Conservation (phyloP, 768 basidiomycete species). For the Boletus subparvulus region DNA sequence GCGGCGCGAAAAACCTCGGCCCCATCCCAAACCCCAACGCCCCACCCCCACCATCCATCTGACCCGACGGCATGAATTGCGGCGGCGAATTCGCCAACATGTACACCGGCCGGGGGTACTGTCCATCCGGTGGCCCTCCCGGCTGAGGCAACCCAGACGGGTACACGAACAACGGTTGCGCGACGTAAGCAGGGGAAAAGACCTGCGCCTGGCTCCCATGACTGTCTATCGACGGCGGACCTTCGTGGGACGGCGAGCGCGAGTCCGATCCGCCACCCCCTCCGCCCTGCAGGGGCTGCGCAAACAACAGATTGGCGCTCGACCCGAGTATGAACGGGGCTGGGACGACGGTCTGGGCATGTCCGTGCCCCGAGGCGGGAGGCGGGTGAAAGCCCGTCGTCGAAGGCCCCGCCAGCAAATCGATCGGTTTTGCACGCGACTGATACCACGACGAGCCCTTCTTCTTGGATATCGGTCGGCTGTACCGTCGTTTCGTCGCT, state of each 20-base stretch:
- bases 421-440: conserved; percentile 27
- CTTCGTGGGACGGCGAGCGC: conserved; percentile 33
- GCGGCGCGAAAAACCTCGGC: conserved; percentile 24
- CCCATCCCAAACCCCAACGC: not conserved
- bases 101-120: conserved; percentile 29
- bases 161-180: conserved; percentile 31
- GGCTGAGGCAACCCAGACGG: conserved; percentile 33
- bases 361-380: conserved; percentile 2
- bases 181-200: conserved; percentile 29
- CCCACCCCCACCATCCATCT: conserved; percentile 9
- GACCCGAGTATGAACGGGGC: conserved; percentile 33
- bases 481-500: conserved; percentile 28
- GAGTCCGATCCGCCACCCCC: conserved; percentile 20
- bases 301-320: conserved; percentile 30
- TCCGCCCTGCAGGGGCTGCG: conserved; percentile 14
- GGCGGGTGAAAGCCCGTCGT: conserved; percentile 25
- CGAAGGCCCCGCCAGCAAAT: conserved; percentile 33
- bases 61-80: conserved; percentile 23
- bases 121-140: conserved; percentile 23
- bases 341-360: conserved; percentile 10
- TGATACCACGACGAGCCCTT: conserved; percentile 32
- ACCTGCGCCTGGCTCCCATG: conserved; percentile 30
- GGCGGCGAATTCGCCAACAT: conserved; percentile 29
- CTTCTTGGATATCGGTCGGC: conserved; percentile 27
- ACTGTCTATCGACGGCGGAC: conserved; percentile 32